Base-by-base conservation (phyloP, 768 basidiomycete species). In the Cubamyces sp. region DNA sequence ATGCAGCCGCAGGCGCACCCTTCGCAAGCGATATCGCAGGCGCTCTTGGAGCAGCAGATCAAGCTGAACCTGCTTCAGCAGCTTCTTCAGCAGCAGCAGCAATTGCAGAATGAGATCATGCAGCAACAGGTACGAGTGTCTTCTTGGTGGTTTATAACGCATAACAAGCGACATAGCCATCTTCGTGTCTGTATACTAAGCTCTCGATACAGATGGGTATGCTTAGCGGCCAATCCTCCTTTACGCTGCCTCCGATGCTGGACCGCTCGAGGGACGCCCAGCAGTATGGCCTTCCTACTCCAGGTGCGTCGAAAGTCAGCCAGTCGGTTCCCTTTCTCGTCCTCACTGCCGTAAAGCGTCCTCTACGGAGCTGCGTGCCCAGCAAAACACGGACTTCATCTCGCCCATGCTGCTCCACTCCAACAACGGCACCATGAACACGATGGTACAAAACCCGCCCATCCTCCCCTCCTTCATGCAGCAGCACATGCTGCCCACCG, bases 71-170 rank as follows among this genome's bases (percentile, higher is more conserved):
- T 91, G 72, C 78, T 94, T 3, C 92, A 90, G 64, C 87, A 90
- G 71, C 78, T 90, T 9, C 78, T 94, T 3, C 92, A 89, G 64
- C 87, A 90, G 72, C 78, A 90, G 14, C 90, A 89, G 70, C 86
- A 90, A 71, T 78, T 88, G 14, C 91, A 95, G 70, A 87, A 87
- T 60, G 89, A 92, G 78, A 90, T 93, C 62, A 91, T 94, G 61
- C 92, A 94, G 69, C 92, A 94, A 71, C 93, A 94, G 87, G 93
- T 89, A 28, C 37, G 60, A 48, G n/a, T 19, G 14, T 40, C 54
- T 9, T 53, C 23, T 60, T 43, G n/a, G 19, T 45, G 45, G 46
- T 41, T 15, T 25, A 11, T 39, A 12, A 25, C n/a, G 15, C 19
- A 9, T 21, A 47, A 47, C 2, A 34, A 21, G 37, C 23, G 37